Conservation (phyloP, 768 basidiomycete species). For the Tulasnella sp. region DNA sequence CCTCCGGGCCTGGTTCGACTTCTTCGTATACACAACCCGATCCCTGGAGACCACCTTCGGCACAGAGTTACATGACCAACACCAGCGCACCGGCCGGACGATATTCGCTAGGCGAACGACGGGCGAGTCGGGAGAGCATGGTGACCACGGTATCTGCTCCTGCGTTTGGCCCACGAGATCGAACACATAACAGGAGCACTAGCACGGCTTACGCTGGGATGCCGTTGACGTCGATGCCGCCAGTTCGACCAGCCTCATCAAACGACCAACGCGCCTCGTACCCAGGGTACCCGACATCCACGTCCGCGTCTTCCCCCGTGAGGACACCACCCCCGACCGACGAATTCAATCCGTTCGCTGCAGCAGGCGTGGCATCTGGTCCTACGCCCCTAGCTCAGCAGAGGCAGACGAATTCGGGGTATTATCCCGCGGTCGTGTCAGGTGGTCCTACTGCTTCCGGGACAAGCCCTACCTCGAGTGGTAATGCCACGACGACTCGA, state of each 20-base stretch:
- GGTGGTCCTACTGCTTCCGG: neutral
- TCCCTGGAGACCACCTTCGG: conserved; percentile 2
- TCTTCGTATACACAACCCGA: conserved; percentile 1
- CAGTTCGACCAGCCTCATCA: neutral
- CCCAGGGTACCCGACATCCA: neutral
- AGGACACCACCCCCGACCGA: conserved; percentile 3
- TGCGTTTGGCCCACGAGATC: neutral
- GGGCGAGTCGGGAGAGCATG: conserved; percentile 4
- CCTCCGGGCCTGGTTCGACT: neutral
- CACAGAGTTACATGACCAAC: conserved; percentile 21
- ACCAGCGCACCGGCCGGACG: neutral
- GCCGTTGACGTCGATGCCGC: neutral
- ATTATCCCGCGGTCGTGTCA: neutral
- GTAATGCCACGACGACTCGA: neutral
- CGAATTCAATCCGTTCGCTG: neutral
- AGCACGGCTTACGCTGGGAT: neutral
- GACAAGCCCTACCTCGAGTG: neutral
- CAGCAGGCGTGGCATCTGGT: neutral
- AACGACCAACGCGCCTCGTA: neutral
- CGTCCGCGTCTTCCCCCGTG: neutral
- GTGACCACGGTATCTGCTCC: neutral
- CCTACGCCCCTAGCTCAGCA: neutral
- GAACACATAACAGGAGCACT: neutral
- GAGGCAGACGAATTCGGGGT: neutral
- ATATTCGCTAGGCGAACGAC: neutral